Percentiles rank a stretch among this genome's conserved stretches.
Conservation (phyloP, 495 filamentous ascomycete genomes). For the Aspergillus saccharolyticus region DNA sequence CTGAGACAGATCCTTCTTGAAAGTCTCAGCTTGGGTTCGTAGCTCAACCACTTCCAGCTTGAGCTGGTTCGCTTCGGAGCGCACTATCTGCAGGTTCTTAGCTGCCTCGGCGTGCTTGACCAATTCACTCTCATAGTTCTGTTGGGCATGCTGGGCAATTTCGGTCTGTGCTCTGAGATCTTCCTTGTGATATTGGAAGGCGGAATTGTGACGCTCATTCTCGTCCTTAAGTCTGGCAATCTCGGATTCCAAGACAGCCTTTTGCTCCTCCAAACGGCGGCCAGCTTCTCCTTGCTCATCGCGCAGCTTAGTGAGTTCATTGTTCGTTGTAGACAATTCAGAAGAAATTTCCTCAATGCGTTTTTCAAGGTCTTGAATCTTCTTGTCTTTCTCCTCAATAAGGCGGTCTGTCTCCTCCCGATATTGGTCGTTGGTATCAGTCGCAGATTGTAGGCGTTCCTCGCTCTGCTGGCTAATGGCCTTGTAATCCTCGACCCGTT, state of each 20-base stretch:
- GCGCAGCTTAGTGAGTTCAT: slow-evolving; percentile 70
- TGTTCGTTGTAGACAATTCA: slow-evolving; percentile 75
- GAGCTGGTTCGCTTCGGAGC: slow-evolving; percentile 74
- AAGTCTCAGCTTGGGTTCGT: slow-evolving; percentile 74
- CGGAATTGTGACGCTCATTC: slow-evolving; percentile 68
- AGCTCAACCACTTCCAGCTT: slow-evolving; percentile 67
- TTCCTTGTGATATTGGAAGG: slow-evolving; percentile 77
- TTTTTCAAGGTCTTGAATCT: slow-evolving; percentile 72
- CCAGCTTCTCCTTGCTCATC: slow-evolving; percentile 68
- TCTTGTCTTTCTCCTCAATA: slow-evolving; percentile 66
- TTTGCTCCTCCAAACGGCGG: slow-evolving; percentile 76
- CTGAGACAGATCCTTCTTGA: slow-evolving; percentile 67
- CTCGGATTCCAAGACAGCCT: slow-evolving; percentile 64
- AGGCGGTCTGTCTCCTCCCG: slow-evolving; percentile 74
- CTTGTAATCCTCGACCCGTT: slow-evolving; percentile 80
- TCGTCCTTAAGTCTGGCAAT: slow-evolving; percentile 82
- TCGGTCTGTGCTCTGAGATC: slow-evolving; percentile 89
- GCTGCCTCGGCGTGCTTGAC: slow-evolving; percentile 93
- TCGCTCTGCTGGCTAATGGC: slow-evolving; percentile 85
- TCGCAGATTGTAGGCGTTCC: slow-evolving; percentile 74
- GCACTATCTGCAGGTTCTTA: slow-evolving; percentile 69
- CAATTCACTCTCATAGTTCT: slow-evolving; percentile 90
- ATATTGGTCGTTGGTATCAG: slow-evolving; percentile 79
- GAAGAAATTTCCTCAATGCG: slow-evolving; percentile 73
- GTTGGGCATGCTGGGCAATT: slow-evolving; percentile 87